A percentile compares a stretch with the other conserved stretches of the same genome.
Conservation (phyloP, 805 yeast species). For the Candida namnaoensis region DNA sequence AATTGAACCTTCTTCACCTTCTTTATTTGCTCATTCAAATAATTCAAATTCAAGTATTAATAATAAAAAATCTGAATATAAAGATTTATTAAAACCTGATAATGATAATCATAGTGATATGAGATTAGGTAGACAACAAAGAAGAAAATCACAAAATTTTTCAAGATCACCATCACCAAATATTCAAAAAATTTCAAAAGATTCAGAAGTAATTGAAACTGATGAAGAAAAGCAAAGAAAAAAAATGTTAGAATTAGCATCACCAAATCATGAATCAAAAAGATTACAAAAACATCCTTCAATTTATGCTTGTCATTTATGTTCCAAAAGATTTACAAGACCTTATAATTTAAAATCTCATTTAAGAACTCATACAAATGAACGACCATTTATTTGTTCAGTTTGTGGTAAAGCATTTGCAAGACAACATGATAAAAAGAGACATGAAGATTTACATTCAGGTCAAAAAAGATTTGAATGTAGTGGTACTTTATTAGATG, state of each 20-base stretch:
- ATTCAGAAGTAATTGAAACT: slow-evolving; percentile 16
- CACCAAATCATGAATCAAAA: slow-evolving; percentile 43
- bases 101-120: slow-evolving; percentile 3
- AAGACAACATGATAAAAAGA: slow-evolving; percentile 65
- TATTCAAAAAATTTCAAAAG: neutral
- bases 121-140: slow-evolving; percentile 5
- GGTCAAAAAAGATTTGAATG: slow-evolving; percentile 74
- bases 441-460: slow-evolving; percentile 69
- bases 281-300: slow-evolving; percentile 67
- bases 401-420: slow-evolving; percentile 80
- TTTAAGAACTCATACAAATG: slow-evolving; percentile 82
- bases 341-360: slow-evolving; percentile 92
- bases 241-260: slow-evolving; percentile 58
- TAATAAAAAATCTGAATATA: slow-evolving; percentile 20
- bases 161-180: neutral
- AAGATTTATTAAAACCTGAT: slow-evolving; percentile 3
- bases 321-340: slow-evolving; percentile 83
- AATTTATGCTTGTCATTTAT: slow-evolving; percentile 68
- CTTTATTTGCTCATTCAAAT: slow-evolving; percentile 37
- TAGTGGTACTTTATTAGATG: slow-evolving; percentile 52
- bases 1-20: slow-evolving; percentile 27
- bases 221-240: slow-evolving; percentile 23
- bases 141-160: slow-evolving; percentile 1
- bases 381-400: slow-evolving; percentile 65
- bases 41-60: slow-evolving; percentile 27